Percentiles rank a stretch among this genome's conserved stretches.
These are phyloP conservation scores for Quercus engelmannii DNA, from an alignment of 306 rosid genomes.

Conservation along the genomic window DNA sequence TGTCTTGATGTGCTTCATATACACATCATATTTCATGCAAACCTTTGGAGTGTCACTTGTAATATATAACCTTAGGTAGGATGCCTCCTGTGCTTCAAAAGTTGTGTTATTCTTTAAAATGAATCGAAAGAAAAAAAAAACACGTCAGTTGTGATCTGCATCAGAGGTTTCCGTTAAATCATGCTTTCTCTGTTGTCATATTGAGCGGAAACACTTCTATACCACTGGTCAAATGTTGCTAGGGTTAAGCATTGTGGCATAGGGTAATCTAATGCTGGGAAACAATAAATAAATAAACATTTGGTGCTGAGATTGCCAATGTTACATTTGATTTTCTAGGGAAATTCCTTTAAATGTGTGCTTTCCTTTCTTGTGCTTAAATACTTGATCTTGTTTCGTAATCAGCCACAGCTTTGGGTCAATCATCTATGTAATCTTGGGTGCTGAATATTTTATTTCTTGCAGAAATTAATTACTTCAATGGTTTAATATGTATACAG, in stretches of 20 bases:
- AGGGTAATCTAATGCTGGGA: background rate
- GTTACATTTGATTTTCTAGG: background rate
- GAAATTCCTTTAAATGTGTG: background rate
- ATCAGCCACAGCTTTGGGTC: background rate
- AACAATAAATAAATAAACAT: background rate
- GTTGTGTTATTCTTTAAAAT: background rate
- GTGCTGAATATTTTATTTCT: background rate
- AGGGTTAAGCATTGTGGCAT: background rate
- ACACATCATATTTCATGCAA: background rate
- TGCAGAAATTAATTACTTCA: background rate
- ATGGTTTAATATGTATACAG: conserved; percentile 35
- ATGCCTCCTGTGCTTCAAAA: background rate
- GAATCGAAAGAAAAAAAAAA: background rate
- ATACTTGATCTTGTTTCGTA: background rate
- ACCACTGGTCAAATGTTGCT: background rate
- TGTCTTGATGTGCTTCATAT: background rate
- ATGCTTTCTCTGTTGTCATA: background rate
- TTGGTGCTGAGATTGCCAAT: background rate
- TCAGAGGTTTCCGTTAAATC: background rate
- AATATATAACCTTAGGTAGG: background rate
- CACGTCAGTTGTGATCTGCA: background rate
- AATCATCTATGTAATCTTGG: background rate
- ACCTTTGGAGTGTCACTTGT: background rate
- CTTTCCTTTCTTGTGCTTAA: background rate
- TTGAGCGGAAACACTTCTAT: too few relatives aligned